Evolutionary conservation across 306 rosid species (phyloP), one percentile per base, ranked within the genome.

Genomic region (Vigna unguiculata): DNA sequence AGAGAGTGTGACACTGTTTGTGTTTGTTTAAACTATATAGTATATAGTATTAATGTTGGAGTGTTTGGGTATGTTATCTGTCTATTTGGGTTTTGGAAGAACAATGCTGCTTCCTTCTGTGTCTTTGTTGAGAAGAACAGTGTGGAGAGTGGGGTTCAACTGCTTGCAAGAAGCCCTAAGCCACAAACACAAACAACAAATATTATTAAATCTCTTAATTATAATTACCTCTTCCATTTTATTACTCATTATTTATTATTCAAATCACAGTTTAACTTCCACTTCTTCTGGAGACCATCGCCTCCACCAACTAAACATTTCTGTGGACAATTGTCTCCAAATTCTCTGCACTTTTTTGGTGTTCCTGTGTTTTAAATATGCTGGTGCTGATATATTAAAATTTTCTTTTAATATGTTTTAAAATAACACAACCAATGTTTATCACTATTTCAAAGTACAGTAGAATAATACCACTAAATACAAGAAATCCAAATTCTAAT

Each of bases 41-140:
- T 65, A 21, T 58, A 58, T 71, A 24, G 45, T 53, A 19, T 43
- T 53, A 19, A 36, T 21, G 49, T 59, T 51, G 74, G 75, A 28
- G 66, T 34, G 41, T 58, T 28, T 6, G 16, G 21, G 17, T 25
- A 46, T 74, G 47, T 41, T 66, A 64, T 43, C 40, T 72, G 58
- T 80, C 51, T 54, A 60, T 68, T 76, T 82, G 74, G 78, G 66
- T 32, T 79, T 72, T 72, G 34, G 25, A 41, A 73, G 67, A 68
- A 72, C 70, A 38, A 49, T 58, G 80, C 45, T 77, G 85, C 77
- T 84, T 86, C 87, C 57, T 78, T 78, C 80, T 74, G 38, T 83
- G 87, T 77, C 85, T 77, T 83, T 77, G 79, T 62, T 77, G 24
- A 76, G 81, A 51, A 76, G 81, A 51, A 84, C 77, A 28, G 51